Evolutionary conservation across 345 rosid species (phyloP), one percentile per base, ranked within the genome.

Genomic region (Sonneratia caseolaris): DNA sequence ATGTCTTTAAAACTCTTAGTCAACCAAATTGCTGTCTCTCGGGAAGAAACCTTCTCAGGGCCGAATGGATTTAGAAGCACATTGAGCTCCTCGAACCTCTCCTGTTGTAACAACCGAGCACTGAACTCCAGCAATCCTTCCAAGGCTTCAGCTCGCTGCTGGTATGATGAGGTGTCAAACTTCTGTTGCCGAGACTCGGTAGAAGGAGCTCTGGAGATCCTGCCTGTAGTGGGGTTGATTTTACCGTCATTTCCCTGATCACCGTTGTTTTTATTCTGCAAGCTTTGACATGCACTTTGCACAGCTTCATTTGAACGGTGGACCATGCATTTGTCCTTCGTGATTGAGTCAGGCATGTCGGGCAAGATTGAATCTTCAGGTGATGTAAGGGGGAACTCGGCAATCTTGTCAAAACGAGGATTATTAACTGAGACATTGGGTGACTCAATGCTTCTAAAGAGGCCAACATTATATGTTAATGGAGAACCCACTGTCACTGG

Each of bases 1-100:
- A 93, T 89, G 81, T 90, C 92, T 80, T 90, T 95, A 80, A 95
- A 91, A 87, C 99, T 95, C 82, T 90, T 95, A 19, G 96, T 84
- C 84, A 95, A 67, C 99, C 97, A 94, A 69, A 94, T 94, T 13
- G 99, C 99, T 40, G 99, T 94, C 77, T 94, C 97, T 76, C 97
- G 84, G 0, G 99, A 86, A 12, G 99, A 94, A 65, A 90, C 97
- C 74, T 88, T 94, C 82, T 91, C 97, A 0, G 92, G 90, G 24
- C 99, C 99, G 61, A 95, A 95, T 47, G 99, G 99, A 82, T 87
- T 92, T 62, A 95, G 83, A 47, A 94, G 73, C 75, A 94, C 97
- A 4, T 86, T 89, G 1, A 94, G 97, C 83, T 95, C 97, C 0
- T 88, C 97, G 51, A 85, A 90, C 76, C 92, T 85, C 75, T 85